A percentile compares a stretch with the other conserved stretches of the same genome.
These are phyloP conservation scores for Neocucurbitaria cava DNA, from an alignment of 2,329 filamentous ascomycete genomes.

Conservation along the genomic window DNA sequence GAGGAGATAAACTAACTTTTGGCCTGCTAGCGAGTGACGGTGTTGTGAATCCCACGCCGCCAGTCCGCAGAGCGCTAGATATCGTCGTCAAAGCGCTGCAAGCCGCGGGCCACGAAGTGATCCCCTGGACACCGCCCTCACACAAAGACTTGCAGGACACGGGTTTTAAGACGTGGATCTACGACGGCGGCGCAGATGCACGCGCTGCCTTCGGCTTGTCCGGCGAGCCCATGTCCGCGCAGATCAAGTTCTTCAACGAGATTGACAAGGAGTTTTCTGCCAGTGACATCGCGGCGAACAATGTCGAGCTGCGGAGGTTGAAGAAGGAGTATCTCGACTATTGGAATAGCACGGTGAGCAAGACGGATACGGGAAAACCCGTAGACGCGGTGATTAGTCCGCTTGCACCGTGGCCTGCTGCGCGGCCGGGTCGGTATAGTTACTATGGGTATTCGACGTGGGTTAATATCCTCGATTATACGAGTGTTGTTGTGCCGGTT, in stretches of 20 bases:
- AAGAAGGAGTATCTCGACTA: constrained; percentile 48
- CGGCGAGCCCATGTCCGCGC: constrained; percentile 38
- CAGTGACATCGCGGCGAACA: constrained; percentile 42
- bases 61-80: constrained; percentile 44
- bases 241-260: constrained; percentile 28
- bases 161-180: constrained; percentile 36
- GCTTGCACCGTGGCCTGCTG: constrained; percentile 47
- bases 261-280: constrained; percentile 30
- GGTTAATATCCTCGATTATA: constrained; percentile 43
- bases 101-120: constrained; percentile 36
- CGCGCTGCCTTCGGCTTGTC: constrained; percentile 41
- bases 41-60: constrained; percentile 44
- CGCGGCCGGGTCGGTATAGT: constrained; percentile 33
- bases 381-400: constrained; percentile 50
- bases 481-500: constrained; percentile 44
- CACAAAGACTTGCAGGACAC: constrained; percentile 31
- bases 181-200: constrained; percentile 42
- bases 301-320: constrained; percentile 36
- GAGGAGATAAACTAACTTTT: constrained; percentile 37
- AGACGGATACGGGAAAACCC: constrained; percentile 37
- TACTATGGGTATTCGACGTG: constrained; percentile 45
- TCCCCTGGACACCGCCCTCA: constrained; percentile 36
- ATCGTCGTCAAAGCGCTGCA: constrained; percentile 31
- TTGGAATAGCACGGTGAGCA: constrained; percentile 42
- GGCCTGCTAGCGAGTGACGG: constrained; percentile 45